phyloP scores from a whole-genome alignment of 2,329 filamentous ascomycete genomes.

The Hymenoscyphus repandus region DNA sequence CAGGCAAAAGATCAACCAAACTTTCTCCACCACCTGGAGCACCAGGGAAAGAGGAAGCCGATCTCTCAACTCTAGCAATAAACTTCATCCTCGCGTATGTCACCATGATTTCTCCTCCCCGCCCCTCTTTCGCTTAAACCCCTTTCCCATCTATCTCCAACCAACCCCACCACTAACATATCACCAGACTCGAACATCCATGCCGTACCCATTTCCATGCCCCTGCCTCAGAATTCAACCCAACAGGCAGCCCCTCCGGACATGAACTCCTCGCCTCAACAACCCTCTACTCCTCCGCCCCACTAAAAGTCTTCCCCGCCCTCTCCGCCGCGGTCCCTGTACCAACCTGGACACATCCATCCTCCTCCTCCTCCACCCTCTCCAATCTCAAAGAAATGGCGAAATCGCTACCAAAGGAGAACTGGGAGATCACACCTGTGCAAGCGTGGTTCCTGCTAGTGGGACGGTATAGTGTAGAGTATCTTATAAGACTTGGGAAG shows the following conservation, averaged over 20 bases:
- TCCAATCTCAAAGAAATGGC: conserved; percentile 21
- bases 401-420: conserved; percentile 15
- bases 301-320: conserved; percentile 8
- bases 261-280: conserved; percentile 28
- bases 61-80: conserved; percentile 21
- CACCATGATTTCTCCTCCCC: background rate
- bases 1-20: background rate
- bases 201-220: conserved; percentile 24
- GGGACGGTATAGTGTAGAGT: conserved; percentile 14
- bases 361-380: conserved; percentile 12
- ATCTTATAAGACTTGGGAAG: background rate
- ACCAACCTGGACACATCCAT: conserved; percentile 9
- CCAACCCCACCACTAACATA: too few relatives aligned
- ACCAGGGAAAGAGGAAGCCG: background rate
- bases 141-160: too few relatives aligned
- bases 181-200: conserved; percentile 23
- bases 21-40: background rate
- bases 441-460: conserved; percentile 28
- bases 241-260: conserved; percentile 9
- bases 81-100: conserved; percentile 29
- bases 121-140: background rate
- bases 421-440: conserved; percentile 29
- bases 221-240: conserved; percentile 9
- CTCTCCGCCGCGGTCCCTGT: conserved; percentile 2
- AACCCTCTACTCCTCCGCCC: conserved; percentile 20